A percentile compares a stretch with the other conserved stretches of the same genome.
Conservation (phyloP, 108 stramenopile genomes). For the Skeletonema costatum region DNA sequence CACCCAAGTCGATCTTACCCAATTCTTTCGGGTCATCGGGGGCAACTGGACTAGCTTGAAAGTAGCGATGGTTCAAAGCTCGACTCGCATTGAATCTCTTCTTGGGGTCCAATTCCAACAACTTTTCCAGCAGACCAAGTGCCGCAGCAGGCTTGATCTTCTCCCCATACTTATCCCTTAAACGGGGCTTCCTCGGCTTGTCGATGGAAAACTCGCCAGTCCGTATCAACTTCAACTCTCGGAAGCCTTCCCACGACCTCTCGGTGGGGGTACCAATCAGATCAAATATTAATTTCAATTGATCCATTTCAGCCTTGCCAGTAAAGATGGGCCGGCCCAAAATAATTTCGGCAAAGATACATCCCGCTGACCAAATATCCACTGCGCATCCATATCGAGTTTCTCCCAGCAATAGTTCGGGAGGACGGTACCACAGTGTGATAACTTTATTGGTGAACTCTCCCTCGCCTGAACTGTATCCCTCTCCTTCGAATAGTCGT, state of each 20-base stretch:
- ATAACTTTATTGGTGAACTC: conserved; percentile 68
- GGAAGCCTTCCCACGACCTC: conserved; percentile 71
- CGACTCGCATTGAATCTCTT: conserved; percentile 68
- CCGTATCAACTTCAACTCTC: conserved; percentile 62
- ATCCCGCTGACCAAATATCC: conserved; percentile 98
- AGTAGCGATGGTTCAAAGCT: conserved; percentile 70
- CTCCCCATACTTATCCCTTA: conserved; percentile 68
- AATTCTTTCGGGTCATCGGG: conserved; percentile 72
- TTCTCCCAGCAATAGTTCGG: conserved; percentile 89
- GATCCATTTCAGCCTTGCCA: conserved; percentile 93
- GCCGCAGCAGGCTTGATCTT: conserved; percentile 59
- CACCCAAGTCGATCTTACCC: conserved; percentile 56
- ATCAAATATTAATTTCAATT: conserved; percentile 84
- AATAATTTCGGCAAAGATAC: conserved; percentile 94
- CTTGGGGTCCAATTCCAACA: conserved; percentile 80
- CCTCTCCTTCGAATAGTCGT: background rate
- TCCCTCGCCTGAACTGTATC: conserved; percentile 25
- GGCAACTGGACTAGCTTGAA: conserved; percentile 62
- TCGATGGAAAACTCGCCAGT: conserved; percentile 69
- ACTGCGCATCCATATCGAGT: conserved; percentile 80
- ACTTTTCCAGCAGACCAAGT: conserved; percentile 74
- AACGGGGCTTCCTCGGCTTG: conserved; percentile 29
- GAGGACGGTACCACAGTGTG: conserved; percentile 93
- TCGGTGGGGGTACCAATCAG: conserved; percentile 77
- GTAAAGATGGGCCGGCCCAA: conserved; percentile 92